Base-by-base conservation (phyloP, 2,329 filamentous ascomycete genomes). In the Colletotrichum aenigma region DNA sequence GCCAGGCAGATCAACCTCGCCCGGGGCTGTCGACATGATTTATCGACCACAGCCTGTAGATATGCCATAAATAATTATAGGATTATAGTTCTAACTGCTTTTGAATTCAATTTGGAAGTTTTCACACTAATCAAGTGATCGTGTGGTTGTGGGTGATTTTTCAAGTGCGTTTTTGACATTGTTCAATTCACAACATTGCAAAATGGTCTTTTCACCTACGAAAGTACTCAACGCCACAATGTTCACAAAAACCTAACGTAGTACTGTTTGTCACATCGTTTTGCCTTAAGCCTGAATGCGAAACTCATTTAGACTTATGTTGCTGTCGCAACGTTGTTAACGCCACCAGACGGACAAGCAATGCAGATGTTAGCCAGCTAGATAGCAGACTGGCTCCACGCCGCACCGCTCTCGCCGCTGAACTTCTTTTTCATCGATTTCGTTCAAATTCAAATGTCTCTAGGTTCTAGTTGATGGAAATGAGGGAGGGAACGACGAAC, bases 51-150 rank as follows among this genome's bases (percentile, higher is more conserved):
- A 43, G 2, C 16, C 18, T 10, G 16, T 4, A n/a, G 38, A 43
- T 10, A 43, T 43, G 38, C 0, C 38, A 43, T 43, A n/a, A 43
- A n/a, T n/a, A n/a, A 10, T n/a, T n/a, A 43, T 10, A 0, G 8
- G 0, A 0, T 6, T 3, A 3, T 18, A 6, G 1, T 43, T n/a
- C 2, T 10, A 4, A 10, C 0, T n/a, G 16, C 38, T 43, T 43
- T n/a, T 4, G 38, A n/a, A n/a, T 43, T 1, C 4, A 43, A 6
- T 43, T 43, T n/a, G 4, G 8, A 0, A 10, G 5, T 10, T 43
- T n/a, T 43, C 4, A n/a, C 1, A 43, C 8, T 9, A 2, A 43
- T 43, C 0, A 3, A 43, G 1, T 2, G 8, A n/a, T 9, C 2
- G 18, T 43, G 38, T n/a, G 38, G 38, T 43, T 0, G 18, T 10